Base-by-base conservation (phyloP, 352 stramenopile species). In the Phytophthora europaea region DNA sequence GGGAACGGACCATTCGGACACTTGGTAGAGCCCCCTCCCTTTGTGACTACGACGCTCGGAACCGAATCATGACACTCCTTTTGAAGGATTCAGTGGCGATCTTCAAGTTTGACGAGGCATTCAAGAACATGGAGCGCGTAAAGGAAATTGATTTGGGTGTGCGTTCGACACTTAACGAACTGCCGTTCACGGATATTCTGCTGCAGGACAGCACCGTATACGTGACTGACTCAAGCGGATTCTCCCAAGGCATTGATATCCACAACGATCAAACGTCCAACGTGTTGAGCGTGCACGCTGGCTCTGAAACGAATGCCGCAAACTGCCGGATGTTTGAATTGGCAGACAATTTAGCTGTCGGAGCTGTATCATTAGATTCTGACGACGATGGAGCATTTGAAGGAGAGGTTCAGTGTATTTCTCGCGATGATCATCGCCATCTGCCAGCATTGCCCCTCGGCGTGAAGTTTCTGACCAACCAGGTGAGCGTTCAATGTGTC, bases 191-290 rank as follows among this genome's bases (percentile, higher is more conserved):
- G 0, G 75, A 80, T 65, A 40, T 78, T 13, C 20, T 79, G 9
- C 54, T 79, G 40, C 28, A 75, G 16, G 61, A 78, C 16, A 79
- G 61, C 38, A 54, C 31, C 0, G 15, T 89, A 16, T 82, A 80
- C 28, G 45, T 91, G 38, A 76, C 72, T 0, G 81, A 88, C 28
- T 66, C 66, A 1, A 75, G 52, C 9, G 73, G 71, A 20, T 26
- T 48, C 0, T 68, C 70, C 0, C 83, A 89, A 57, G 69, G 64
- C 6, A 65, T 91, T 16, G 78, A 85, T 31, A 64, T 81, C 12
- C 69, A 72, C 20, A 89, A 75, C 22, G 73, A 85, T 13, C 80
- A 88, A 67, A 84, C 74, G 2, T 89, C 81, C 15, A 70, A 62
- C 26, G 71, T 74, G 12, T 50, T 78, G 22, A 67, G 31, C 6